Conservation (phyloP, 495 filamentous ascomycete genomes). For the Annulohypoxylon stygium region DNA sequence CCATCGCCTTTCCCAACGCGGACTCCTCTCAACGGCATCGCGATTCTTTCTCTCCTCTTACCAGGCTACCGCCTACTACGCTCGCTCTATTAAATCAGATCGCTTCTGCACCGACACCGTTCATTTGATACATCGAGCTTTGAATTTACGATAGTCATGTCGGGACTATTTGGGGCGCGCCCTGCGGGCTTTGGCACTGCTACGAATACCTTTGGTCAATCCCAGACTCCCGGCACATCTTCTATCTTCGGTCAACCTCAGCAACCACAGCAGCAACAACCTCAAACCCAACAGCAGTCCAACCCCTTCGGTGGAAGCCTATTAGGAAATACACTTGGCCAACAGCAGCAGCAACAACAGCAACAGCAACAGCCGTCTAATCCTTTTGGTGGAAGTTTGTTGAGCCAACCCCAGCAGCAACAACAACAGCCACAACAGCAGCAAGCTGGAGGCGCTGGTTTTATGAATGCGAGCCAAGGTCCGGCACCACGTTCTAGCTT, state of each 20-base stretch:
- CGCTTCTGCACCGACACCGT: not conserved
- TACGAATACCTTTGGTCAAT: constrained; percentile 31
- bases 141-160: constrained; percentile 31
- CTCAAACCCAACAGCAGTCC: constrained; percentile 38
- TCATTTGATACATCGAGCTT: not conserved
- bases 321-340: constrained; percentile 27
- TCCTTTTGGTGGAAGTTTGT: constrained; percentile 43
- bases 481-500: constrained; percentile 55
- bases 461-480: constrained; percentile 54
- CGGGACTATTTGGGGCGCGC: constrained; percentile 44
- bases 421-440: constrained; percentile 45
- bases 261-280: constrained; percentile 39
- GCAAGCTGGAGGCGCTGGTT: constrained; percentile 42
- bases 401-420: constrained; percentile 46
- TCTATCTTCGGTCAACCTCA: constrained; percentile 37
- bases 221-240: constrained; percentile 9
- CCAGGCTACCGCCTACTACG: not conserved
- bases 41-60: constrained; percentile 22
- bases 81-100: not conserved
- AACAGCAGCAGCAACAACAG: constrained; percentile 21
- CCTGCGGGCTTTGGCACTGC: constrained; percentile 42
- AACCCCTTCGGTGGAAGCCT: constrained; percentile 38
- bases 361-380: constrained; percentile 22
- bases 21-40: constrained; percentile 8
- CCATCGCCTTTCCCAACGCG: constrained; percentile 28